These are phyloP conservation scores for Lodderomyces margitis DNA, from an alignment of 1,139 yeast genomes.

Conservation along the genomic window DNA sequence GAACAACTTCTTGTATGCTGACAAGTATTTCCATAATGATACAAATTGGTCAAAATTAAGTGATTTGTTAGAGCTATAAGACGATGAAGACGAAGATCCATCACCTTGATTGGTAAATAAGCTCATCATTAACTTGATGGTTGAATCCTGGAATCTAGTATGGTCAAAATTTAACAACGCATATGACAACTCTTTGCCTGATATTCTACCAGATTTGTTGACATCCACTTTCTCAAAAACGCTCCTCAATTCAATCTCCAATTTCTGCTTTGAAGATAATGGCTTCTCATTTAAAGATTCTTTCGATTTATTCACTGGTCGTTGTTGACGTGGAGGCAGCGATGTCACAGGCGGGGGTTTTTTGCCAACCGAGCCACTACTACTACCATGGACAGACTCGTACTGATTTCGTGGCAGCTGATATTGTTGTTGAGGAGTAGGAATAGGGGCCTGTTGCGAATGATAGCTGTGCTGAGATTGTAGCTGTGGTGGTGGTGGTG, in stretches of 20 bases:
- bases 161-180: constrained; percentile 68
- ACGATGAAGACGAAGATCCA: constrained; percentile 4
- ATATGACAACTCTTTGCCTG: constrained; percentile 56
- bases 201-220: constrained; percentile 54
- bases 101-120: constrained; percentile 35
- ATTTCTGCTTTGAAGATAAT: constrained; percentile 14
- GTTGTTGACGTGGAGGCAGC: constrained; percentile 12
- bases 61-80: constrained; percentile 25
- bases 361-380: constrained; percentile 10
- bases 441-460: constrained; percentile 8
- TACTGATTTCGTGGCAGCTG: constrained; percentile 14
- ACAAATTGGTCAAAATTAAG: constrained; percentile 66
- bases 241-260: constrained; percentile 51
- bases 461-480: constrained; percentile 13
- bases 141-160: constrained; percentile 61
- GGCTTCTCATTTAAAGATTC: constrained; percentile 11
- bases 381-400: constrained; percentile 13
- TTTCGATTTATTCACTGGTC: constrained; percentile 11
- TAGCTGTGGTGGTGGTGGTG: constrained; percentile 15
- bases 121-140: constrained; percentile 64
- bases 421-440: constrained; percentile 13
- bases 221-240: constrained; percentile 58
- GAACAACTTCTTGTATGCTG: constrained; percentile 70
- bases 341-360: constrained; percentile 12
- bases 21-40: constrained; percentile 67